phyloP scores from a whole-genome alignment of 177 flowering plant species.

The Vitis hybrid region DNA sequence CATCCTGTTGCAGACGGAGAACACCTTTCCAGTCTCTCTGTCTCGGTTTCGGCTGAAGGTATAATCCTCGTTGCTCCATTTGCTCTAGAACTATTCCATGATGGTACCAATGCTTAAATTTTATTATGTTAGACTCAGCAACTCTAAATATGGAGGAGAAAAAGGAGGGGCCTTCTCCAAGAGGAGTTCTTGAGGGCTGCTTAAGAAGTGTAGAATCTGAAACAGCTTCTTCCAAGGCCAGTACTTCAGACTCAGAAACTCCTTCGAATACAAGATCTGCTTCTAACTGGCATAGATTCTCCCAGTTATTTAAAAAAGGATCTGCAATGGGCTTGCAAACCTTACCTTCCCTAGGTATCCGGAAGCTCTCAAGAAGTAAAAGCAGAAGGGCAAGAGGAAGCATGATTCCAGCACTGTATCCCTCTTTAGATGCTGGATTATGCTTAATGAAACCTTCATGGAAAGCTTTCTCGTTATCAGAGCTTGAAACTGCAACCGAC shows the following conservation, averaged over 20 bases:
- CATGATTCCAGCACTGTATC: slow-evolving; percentile 9
- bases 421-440: slow-evolving; percentile 40
- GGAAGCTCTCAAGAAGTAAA: slow-evolving; percentile 41
- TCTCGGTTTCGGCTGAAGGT: slow-evolving; percentile 27
- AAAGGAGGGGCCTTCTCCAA: slow-evolving; percentile 28
- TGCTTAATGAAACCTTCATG: slow-evolving; percentile 64
- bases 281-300: slow-evolving; percentile 35
- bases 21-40: slow-evolving; percentile 21
- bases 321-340: slow-evolving; percentile 25
- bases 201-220: slow-evolving; percentile 39
- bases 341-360: slow-evolving; percentile 36
- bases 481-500: slow-evolving; percentile 67
- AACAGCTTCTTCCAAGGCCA: slow-evolving; percentile 27
- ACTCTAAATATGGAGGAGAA: slow-evolving; percentile 6
- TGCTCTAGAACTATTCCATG: background rate
- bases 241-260: slow-evolving; percentile 38
- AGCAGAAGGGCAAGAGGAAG: slow-evolving; percentile 31
- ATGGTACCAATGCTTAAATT: background rate
- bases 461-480: slow-evolving; percentile 69
- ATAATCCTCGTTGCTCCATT: background rate
- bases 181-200: slow-evolving; percentile 35
- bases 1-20: slow-evolving; percentile 10
- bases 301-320: slow-evolving; percentile 37
- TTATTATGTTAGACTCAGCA: slow-evolving; percentile 11
- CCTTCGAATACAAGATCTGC: slow-evolving; percentile 1